Evolutionary conservation across 2,329 filamentous ascomycete species (phyloP).

Genomic region (Neofusicoccum laricinum): DNA sequence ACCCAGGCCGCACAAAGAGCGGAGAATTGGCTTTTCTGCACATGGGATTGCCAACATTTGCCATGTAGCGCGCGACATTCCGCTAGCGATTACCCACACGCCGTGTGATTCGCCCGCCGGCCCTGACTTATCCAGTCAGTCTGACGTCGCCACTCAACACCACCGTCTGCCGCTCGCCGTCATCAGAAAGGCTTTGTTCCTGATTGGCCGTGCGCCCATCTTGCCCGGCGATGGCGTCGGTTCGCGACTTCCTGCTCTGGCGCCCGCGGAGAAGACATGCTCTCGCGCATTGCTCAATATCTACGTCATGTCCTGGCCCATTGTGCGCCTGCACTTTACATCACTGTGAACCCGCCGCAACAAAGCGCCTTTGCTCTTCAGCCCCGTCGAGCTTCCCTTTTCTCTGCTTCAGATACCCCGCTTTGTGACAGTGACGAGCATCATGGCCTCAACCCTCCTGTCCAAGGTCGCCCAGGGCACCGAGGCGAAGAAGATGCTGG

Average conservation of each 20-base stretch:
- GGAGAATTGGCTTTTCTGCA: not conserved
- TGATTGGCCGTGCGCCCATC: not conserved
- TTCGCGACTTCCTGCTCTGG: not conserved
- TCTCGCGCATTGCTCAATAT: constrained; percentile 2
- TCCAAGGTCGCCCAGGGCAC: constrained; percentile 31
- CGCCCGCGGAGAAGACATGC: not conserved
- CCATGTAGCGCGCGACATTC: not conserved
- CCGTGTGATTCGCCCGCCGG: not conserved
- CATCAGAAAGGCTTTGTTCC: not conserved
- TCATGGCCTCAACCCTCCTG: constrained; percentile 32
- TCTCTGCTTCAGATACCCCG: not conserved
- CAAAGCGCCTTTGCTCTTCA: not conserved
- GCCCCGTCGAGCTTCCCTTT: no score
- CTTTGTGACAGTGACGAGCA: not conserved
- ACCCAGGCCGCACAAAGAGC: not conserved
- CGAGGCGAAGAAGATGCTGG: constrained; percentile 55
- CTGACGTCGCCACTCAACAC: constrained; percentile 5
- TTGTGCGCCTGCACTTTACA: not conserved
- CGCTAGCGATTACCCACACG: not conserved
- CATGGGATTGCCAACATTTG: not conserved
- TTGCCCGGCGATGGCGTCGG: not conserved
- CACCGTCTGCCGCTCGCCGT: not conserved
- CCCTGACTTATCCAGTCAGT: not conserved
- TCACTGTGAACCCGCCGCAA: not conserved
- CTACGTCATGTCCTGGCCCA: not conserved